Evolutionary conservation across 768 basidiomycete species (phyloP).

Genomic region (Lactarius quietus): DNA sequence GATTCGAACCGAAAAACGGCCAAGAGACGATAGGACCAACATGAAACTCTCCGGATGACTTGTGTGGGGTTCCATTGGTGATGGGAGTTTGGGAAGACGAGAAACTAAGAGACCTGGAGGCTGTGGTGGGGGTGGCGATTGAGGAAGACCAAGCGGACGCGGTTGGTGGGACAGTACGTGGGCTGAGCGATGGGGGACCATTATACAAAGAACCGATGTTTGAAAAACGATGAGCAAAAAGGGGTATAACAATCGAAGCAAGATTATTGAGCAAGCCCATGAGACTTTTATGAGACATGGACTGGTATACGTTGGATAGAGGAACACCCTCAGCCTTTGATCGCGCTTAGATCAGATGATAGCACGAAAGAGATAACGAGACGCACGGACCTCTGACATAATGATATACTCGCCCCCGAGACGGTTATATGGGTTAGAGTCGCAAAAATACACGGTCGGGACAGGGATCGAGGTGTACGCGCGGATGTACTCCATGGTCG

Average conservation of each 20-base stretch:
- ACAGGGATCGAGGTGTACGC: conserved; percentile 68
- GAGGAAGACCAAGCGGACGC: conserved; percentile 26
- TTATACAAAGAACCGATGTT: conserved; percentile 73
- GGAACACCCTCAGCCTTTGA: conserved; percentile 70
- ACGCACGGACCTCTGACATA: conserved; percentile 70
- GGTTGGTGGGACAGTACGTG: neutral
- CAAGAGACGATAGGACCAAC: conserved; percentile 84
- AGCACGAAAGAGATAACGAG: neutral
- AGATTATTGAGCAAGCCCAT: conserved; percentile 64
- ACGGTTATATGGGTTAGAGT: conserved; percentile 80
- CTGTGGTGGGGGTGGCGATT: conserved; percentile 31
- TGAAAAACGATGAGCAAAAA: conserved; percentile 75
- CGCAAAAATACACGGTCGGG: conserved; percentile 70
- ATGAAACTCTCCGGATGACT: conserved; percentile 41
- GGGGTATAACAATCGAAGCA: conserved; percentile 61
- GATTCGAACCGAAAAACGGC: conserved; percentile 85
- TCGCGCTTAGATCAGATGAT: conserved; percentile 6
- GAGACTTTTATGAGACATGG: conserved; percentile 61
- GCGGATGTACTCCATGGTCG: conserved; percentile 78
- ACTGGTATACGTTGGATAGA: conserved; percentile 66
- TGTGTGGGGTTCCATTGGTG: conserved; percentile 12
- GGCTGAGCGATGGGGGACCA: conserved; percentile 35
- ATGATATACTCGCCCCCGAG: conserved; percentile 83
- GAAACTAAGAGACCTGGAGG: conserved; percentile 17
- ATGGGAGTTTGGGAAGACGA: conserved; percentile 15